phyloP scores from a whole-genome alignment of 495 filamentous ascomycete genomes.

The Pyronema domesticum region DNA sequence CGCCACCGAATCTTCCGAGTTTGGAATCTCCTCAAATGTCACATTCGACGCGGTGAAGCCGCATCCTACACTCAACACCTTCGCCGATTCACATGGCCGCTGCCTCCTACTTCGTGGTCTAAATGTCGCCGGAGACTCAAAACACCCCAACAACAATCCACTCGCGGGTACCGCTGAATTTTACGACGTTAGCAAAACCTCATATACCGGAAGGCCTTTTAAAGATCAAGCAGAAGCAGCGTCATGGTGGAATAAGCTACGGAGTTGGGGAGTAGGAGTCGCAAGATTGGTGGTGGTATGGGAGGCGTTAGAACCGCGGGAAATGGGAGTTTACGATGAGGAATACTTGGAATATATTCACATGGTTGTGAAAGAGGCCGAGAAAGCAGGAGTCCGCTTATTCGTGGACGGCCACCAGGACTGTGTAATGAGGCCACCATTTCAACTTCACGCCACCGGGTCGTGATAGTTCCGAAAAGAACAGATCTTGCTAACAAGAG shows the following conservation, averaged over 20 bases:
- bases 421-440: conserved; percentile 31
- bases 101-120: conserved; percentile 43
- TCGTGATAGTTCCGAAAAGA: neutral
- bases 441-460: too few species aligned
- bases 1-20: neutral
- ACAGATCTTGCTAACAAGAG: neutral
- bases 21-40: neutral
- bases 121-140: conserved; percentile 47
- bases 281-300: conserved; percentile 58
- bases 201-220: conserved; percentile 50
- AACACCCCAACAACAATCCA: conserved; percentile 27
- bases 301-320: conserved; percentile 52
- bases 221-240: conserved; percentile 39
- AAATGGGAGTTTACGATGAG: conserved; percentile 40
- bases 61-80: conserved; percentile 11
- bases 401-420: conserved; percentile 70
- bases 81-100: conserved; percentile 33
- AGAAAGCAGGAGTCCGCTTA: conserved; percentile 48
- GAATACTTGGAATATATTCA: conserved; percentile 53
- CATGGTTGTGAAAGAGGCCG: conserved; percentile 44
- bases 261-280: conserved; percentile 52
- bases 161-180: conserved; percentile 32
- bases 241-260: conserved; percentile 43
- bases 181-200: conserved; percentile 39
- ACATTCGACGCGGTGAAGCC: neutral